Evolutionary conservation across 352 stramenopile genomes (phyloP), one percentile per base, ranked within the genome.

Genomic region (Phytophthora megakarya): DNA sequence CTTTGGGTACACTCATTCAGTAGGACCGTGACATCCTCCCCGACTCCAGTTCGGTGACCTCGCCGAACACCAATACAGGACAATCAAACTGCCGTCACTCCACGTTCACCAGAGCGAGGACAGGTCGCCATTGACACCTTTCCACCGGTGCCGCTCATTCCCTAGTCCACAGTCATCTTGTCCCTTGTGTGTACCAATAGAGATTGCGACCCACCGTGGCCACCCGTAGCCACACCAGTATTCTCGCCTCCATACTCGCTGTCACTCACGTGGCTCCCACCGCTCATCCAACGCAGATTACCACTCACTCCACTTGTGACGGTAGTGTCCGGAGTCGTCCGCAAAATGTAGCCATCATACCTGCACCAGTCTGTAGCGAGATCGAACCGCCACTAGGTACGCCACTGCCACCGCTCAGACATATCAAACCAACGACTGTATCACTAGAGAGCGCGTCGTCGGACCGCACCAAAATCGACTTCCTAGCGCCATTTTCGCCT

Each of bases 221-320:
- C 56, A 10, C 56, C 46, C 6, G 56, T 59, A 16, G 57, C 38
- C 32, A 48, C 38, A 44, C 57, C 57, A 21, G 56, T n/a, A n/a
- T n/a, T n/a, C n/a, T n/a, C n/a, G n/a, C n/a, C n/a, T n/a, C n/a
- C n/a, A 23, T 40, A 60, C 16, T 71, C 74, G 47, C 70, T 76
- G 28, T 55, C 57, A 21, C 69, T 63, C 55, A 43, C 50, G 11
- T 46, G 45, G 18, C 62, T 61, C 43, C 54, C 37, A 25, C 58
- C 61, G 25, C 45, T 65, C 45, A 38, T 49, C 26, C 58, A 38
- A 38, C 39, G 53, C 37, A 69, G 39, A 48, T 38, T 64, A 13
- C 65, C 59, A n/a, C 63, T 67, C 50, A 60, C 66, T 18, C 66
- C 59, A 18, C 45, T 67, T n/a, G 44, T 39, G 16, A 1, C 37